Base-by-base conservation (phyloP, 2,329 filamentous ascomycete species). In the Arthrobotrys megalospora region DNA sequence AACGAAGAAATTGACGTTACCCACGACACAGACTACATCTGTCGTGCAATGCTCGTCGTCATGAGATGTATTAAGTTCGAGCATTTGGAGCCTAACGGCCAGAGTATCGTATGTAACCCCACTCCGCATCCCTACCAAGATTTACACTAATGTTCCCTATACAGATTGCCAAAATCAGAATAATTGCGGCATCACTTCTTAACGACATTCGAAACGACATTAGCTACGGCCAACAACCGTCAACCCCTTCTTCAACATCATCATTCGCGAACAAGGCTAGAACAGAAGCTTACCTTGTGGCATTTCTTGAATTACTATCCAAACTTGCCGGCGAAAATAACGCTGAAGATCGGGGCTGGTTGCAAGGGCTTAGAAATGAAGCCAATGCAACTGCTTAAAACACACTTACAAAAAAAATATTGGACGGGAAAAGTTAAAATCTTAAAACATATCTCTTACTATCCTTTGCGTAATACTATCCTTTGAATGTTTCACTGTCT, bases 281-380 rank as follows among this genome's bases (percentile, higher is more conserved):
- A 79, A 79, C 70, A 45, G 69, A 79, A 62, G 76, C 68, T 16
- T 79, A 79, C 53, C 69, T 79, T 65, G 76, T 79, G 36, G 76
- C 76, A n/a, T 73, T 79, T n/a, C 64, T 79, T 10, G 69, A 79
- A 32, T 28, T 79, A 16, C 60, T 79, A 55, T 69, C 69, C 21
- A 79, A 79, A 16, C 58, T 79, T 21, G 76, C 76, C 5, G 76
- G 76, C 16, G 76, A 79, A 62, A 79, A 79, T 19, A 70, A 79
- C 19, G 76, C 76, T 24, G 76, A 73, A 47, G 76, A 79, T 24
- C 55, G 64, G 48, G 76, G 76, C 11, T 79, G 76, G 76, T 48
- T 79, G 43, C 68, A 79, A 38, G 76, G 76, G 32, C 76, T 79
- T 52, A 58, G 76, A 28, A 70, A 67, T 45, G 76, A 79, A 48